Evolutionary conservation across 192 early-diverging fungal species (phyloP).

Genomic region (Backusella tuberculispora): DNA sequence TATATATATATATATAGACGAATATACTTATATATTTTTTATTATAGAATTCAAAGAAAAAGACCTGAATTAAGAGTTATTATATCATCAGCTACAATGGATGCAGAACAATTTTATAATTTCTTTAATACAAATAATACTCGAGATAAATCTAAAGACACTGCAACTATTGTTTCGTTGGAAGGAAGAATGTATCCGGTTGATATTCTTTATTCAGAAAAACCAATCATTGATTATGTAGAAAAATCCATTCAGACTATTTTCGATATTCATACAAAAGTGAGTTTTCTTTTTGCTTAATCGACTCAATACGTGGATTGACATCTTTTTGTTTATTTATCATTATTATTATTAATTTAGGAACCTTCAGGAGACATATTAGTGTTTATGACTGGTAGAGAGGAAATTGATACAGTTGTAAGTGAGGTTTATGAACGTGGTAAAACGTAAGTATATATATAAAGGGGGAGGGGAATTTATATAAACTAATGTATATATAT

Average conservation of each 20-base stretch:
- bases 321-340: background rate
- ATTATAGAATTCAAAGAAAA: slow-evolving; percentile 66
- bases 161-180: slow-evolving; percentile 68
- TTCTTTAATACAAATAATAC: slow-evolving; percentile 70
- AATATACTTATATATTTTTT: background rate
- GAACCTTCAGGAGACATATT: slow-evolving; percentile 71
- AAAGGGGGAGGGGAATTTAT: background rate
- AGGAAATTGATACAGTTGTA: slow-evolving; percentile 76
- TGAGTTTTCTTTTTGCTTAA: background rate
- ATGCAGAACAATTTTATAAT: slow-evolving; percentile 69
- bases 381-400: slow-evolving; percentile 72
- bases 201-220: slow-evolving; percentile 62
- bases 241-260: slow-evolving; percentile 68
- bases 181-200: slow-evolving; percentile 78
- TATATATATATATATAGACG: too few species aligned
- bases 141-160: slow-evolving; percentile 49
- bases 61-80: slow-evolving; percentile 73
- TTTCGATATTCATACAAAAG: slow-evolving; percentile 72
- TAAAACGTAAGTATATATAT: slow-evolving; percentile 43
- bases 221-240: slow-evolving; percentile 69
- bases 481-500: background rate
- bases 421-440: slow-evolving; percentile 59
- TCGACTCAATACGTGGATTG: background rate
- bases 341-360: slow-evolving; percentile 12
- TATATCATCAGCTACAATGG: slow-evolving; percentile 83